Evolutionary conservation across 2,329 filamentous ascomycete genomes (phyloP).

Genomic region (Apiospora phragmitis): DNA sequence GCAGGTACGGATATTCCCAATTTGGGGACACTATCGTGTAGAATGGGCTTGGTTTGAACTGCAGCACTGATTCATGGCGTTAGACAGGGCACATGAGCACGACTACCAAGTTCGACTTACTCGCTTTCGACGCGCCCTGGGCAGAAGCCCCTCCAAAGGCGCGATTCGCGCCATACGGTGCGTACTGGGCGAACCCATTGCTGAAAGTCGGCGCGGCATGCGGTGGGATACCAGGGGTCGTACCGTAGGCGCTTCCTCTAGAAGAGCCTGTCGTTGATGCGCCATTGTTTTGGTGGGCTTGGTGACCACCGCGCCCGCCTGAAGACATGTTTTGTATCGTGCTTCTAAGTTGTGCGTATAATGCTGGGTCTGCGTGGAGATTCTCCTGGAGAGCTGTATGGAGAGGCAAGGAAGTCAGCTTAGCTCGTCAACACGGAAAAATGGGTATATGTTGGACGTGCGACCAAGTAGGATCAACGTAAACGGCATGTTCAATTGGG

Average conservation of each 20-base stretch:
- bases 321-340: constrained; percentile 13
- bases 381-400: constrained; percentile 25
- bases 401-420: constrained; percentile 1
- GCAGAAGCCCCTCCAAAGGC: constrained; percentile 6
- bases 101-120: not conserved
- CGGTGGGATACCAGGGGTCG: not conserved
- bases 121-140: not conserved
- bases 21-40: constrained; percentile 66
- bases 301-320: constrained; percentile 10
- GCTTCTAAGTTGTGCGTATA: constrained; percentile 18
- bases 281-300: constrained; percentile 11
- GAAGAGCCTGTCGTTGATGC: not conserved
- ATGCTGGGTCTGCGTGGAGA: constrained; percentile 18
- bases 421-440: not conserved
- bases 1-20: constrained; percentile 67
- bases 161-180: constrained; percentile 6
- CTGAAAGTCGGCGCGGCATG: not conserved
- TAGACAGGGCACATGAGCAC: not conserved
- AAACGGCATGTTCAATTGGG: not conserved
- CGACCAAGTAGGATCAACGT: not conserved
- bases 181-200: not conserved
- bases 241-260: not conserved
- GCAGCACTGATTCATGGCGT: constrained; percentile 12
- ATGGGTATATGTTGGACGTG: not conserved
- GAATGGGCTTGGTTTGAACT: constrained; percentile 78